Evolutionary conservation across 2,329 filamentous ascomycete species (phyloP), one percentile per base, ranked within the genome.

Genomic region (Colletotrichum sp.): DNA sequence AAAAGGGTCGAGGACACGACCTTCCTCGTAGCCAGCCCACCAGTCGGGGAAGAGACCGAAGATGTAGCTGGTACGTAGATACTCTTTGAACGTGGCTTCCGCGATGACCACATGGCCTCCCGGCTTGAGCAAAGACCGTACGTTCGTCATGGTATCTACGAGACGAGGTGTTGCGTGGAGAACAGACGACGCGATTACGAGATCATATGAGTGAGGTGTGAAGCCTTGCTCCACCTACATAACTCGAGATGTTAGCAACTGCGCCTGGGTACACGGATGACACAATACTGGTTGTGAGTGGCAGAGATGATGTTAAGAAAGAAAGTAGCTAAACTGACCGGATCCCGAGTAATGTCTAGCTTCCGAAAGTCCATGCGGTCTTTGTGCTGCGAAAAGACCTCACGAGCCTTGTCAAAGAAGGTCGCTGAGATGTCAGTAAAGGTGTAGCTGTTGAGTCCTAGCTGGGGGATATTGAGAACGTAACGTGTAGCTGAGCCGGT

Each of bases 281-380:
- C 4, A 62, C 18, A 12, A 32, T 18, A 8, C 16, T 12, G 8
- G 30, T 2, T 62, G 32, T 48, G 32, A 15, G 43, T 43, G 62
- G 43, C 13, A 64, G 24, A 66, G 5, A 71, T 9, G 6, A 52
- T 6, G 34, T 67, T 24, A 24, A 26, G 13, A 34, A 71, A 58
- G 32, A 71, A 32, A 24, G 8, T 6, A 26, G 34, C 24, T 24
- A 68, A 21, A 43, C 52, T 77, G 6, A 76, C 18, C 2, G 82
- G 79, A 36, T 81, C 77, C 13, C 75, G 75, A 66, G 82, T 77
- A 21, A 85, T 80, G 61, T 87, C 82, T 3, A 87, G 79, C 21
- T 77, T 70, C 8, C 52, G 36, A 55, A 56, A 67, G 16, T 67
- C 65, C 70, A 72, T 72, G 28, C 48, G 55, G n/a, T 61, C 70